These are phyloP conservation scores for Rosa rugosa DNA, from an alignment of 306 rosid genomes.

Conservation along the genomic window DNA sequence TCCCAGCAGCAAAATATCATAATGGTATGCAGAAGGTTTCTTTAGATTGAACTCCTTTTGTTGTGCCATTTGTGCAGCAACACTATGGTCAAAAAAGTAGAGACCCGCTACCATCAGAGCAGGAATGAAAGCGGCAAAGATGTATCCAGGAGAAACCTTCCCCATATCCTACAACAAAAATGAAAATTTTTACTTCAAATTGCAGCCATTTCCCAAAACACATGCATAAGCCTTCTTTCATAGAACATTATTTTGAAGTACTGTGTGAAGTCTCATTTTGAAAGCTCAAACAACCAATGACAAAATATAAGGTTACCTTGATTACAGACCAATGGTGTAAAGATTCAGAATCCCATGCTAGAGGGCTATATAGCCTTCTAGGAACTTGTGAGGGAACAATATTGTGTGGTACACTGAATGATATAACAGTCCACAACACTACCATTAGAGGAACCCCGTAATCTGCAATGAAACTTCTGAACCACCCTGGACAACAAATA, in stretches of 20 bases:
- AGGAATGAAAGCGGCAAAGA: constrained; percentile 74
- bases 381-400: constrained; percentile 76
- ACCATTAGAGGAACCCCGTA: constrained; percentile 90
- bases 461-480: constrained; percentile 74
- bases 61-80: constrained; percentile 90
- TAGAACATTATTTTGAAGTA: background rate
- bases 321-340: constrained; percentile 76
- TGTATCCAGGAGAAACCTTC: constrained; percentile 56
- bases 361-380: constrained; percentile 71
- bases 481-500: constrained; percentile 43
- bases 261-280: constrained; percentile 2
- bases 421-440: constrained; percentile 66
- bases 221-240: constrained; percentile 3
- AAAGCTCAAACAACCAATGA: background rate
- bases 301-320: constrained; percentile 42
- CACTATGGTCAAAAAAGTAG: constrained; percentile 86
- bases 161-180: constrained; percentile 69
- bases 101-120: constrained; percentile 85
- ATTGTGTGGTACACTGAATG: constrained; percentile 55
- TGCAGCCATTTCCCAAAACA: background rate
- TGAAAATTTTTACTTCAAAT: background rate
- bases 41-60: constrained; percentile 88
- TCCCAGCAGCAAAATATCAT: constrained; percentile 74
- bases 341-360: constrained; percentile 75
- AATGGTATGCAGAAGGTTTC: constrained; percentile 86